Evolutionary conservation across 306 rosid species (phyloP).

Genomic region (Psophocarpus tetragonolobus): DNA sequence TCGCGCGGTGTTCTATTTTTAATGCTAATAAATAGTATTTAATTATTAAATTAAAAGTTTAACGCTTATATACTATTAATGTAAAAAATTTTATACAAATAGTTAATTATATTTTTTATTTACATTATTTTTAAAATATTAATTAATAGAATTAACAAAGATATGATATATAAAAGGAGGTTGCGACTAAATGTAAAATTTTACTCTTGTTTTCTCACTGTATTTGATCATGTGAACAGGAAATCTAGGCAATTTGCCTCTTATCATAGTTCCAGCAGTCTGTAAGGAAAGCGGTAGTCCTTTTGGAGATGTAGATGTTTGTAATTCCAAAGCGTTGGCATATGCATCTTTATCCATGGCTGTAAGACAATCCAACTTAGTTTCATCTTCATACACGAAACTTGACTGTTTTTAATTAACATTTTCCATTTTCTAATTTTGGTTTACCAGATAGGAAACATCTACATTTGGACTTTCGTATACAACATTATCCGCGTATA

Average conservation of each 20-base stretch:
- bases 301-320: conserved; percentile 36
- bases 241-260: conserved; percentile 37
- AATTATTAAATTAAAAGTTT: too few relatives aligned
- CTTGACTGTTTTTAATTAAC: not conserved
- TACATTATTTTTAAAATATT: too few relatives aligned
- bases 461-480: conserved; percentile 41
- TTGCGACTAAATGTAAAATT: too few relatives aligned
- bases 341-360: conserved; percentile 44
- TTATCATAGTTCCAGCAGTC: conserved; percentile 38
- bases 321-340: conserved; percentile 29
- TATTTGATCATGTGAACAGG: conserved; percentile 13
- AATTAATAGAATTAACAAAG: too few relatives aligned
- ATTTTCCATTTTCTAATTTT: conserved; percentile 6
- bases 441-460: conserved; percentile 34
- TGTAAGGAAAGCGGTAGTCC: conserved; percentile 33
- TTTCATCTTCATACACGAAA: not conserved
- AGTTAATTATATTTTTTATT: too few relatives aligned
- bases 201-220: not conserved
- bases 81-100: too few relatives aligned
- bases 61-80: too few relatives aligned
- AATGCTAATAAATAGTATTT: too few relatives aligned
- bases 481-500: conserved; percentile 40
- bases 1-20: too few relatives aligned
- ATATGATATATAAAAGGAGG: too few relatives aligned
- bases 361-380: conserved; percentile 25